These are phyloP conservation scores for Boletus patriciae DNA, from an alignment of 768 basidiomycete species.

Conservation along the genomic window DNA sequence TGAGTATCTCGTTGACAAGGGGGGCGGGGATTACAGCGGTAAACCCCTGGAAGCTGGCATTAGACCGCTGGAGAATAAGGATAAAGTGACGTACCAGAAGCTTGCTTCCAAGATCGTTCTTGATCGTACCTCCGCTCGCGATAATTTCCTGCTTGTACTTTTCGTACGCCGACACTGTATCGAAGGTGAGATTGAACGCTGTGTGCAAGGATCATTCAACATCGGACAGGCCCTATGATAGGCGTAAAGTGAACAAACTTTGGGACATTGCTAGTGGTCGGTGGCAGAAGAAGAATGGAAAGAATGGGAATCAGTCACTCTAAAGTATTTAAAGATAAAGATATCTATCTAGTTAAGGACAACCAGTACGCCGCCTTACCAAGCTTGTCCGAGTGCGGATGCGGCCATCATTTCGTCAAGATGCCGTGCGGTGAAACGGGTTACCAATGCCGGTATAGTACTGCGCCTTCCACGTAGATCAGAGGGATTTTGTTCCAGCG, in stretches of 20 bases:
- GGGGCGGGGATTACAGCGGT: constrained; percentile 10
- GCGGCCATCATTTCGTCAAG: background rate
- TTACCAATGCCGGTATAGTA: no score
- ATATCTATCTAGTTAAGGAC: background rate
- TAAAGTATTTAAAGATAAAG: background rate
- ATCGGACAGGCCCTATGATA: background rate
- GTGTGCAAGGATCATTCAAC: background rate
- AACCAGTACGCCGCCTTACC: background rate
- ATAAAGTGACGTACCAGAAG: background rate
- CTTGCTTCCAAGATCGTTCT: constrained; percentile 2
- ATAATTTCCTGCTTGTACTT: constrained; percentile 11
- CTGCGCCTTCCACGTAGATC: no score
- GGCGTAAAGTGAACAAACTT: constrained; percentile 9
- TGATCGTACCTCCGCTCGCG: constrained; percentile 6
- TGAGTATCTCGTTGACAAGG: background rate
- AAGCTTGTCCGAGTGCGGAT: background rate
- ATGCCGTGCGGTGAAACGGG: background rate
- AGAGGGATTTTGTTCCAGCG: no score
- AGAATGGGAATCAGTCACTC: background rate
- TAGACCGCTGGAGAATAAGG: background rate
- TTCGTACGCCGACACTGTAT: background rate
- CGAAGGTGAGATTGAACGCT: constrained; percentile 19
- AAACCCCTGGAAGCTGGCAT: constrained; percentile 14
- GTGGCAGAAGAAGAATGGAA: background rate
- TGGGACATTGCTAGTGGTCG: constrained; percentile 14